A percentile compares a stretch with the other conserved stretches of the same genome.
Conservation (phyloP, 345 rosid genomes). For the Isatis tinctoria region DNA sequence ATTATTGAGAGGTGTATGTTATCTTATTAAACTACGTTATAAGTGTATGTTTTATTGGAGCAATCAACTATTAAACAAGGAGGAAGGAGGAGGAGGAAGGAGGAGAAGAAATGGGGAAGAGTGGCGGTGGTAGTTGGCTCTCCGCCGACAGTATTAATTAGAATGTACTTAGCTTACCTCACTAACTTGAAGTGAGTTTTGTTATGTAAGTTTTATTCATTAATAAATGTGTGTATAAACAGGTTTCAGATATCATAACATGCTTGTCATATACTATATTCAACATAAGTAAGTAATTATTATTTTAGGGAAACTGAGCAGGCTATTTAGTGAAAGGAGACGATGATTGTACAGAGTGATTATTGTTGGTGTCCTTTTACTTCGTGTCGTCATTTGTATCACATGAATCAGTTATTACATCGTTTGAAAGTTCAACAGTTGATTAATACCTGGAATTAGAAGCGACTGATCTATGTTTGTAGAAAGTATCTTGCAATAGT, state of each 20-base stretch:
- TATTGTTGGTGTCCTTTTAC: slow-evolving; percentile 4
- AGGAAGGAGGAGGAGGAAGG: too few relatives aligned
- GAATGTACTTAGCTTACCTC: not conserved
- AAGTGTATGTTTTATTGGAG: not conserved
- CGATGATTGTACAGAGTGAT: slow-evolving; percentile 1
- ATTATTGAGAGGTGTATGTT: not conserved
- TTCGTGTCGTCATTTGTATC: slow-evolving; percentile 22
- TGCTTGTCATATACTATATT: not conserved
- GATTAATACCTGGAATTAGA: not conserved
- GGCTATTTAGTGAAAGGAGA: not conserved
- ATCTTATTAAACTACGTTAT: not conserved
- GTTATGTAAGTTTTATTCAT: not conserved
- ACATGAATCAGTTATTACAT: slow-evolving; percentile 27
- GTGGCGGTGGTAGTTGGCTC: too few relatives aligned
- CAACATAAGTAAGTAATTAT: not conserved
- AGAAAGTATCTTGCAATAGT: too few relatives aligned
- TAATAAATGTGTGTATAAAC: not conserved
- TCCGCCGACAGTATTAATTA: too few relatives aligned
- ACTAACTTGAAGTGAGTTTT: not conserved
- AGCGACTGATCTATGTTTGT: too few relatives aligned
- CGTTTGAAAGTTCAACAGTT: slow-evolving; percentile 1
- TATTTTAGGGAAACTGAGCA: not conserved
- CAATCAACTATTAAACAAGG: too few relatives aligned
- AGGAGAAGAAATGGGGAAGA: too few relatives aligned
- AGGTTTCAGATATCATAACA: not conserved